phyloP scores from a whole-genome alignment of 306 rosid species.

The Fagus crenata region DNA sequence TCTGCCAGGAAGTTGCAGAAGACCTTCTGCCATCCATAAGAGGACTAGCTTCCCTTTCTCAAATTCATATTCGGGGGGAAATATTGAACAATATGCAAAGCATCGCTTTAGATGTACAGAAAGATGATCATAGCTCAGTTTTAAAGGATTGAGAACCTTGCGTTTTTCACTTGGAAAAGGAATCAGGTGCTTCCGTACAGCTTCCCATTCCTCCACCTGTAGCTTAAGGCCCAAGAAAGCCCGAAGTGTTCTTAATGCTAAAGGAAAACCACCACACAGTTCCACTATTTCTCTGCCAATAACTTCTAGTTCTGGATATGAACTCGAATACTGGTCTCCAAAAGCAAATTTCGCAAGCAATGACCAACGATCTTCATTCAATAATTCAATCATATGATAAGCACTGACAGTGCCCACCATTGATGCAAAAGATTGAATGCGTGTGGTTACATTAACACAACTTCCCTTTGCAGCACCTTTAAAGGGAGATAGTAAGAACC shows the following conservation, averaged over 20 bases:
- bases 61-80: too few species aligned
- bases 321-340: background rate
- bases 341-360: conserved; percentile 25
- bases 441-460: conserved; percentile 29
- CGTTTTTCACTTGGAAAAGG: too few species aligned
- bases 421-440: background rate
- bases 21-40: too few species aligned
- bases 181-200: too few species aligned
- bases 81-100: too few species aligned
- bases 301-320: background rate
- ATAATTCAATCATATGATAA: background rate
- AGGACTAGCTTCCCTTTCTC: too few species aligned
- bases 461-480: conserved; percentile 6
- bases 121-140: too few species aligned
- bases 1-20: too few species aligned
- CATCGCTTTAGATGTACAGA: too few species aligned
- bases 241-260: conserved; percentile 31
- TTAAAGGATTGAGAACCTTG: too few species aligned
- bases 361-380: conserved; percentile 8
- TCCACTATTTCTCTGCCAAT: background rate
- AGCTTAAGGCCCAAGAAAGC: conserved; percentile 9
- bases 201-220: background rate
- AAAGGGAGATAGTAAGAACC: too few species aligned
- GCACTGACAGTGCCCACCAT: background rate
- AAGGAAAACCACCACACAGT: conserved; percentile 30